Conservation (phyloP, 2,329 filamentous ascomycete species). For the Colletotrichum shisoi region DNA sequence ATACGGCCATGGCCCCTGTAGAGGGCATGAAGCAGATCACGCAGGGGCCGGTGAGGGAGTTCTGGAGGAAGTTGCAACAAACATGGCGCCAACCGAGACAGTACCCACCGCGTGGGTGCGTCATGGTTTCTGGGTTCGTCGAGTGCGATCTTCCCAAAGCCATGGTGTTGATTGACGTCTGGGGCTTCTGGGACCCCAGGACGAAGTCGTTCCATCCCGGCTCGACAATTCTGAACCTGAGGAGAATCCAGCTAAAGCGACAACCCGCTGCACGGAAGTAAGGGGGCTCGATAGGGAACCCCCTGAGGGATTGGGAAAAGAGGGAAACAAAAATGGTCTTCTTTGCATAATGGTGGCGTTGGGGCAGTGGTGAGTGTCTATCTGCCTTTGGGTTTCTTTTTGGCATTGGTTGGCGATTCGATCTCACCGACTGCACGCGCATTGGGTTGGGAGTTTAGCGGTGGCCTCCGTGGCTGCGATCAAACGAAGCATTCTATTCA, state of each 20-base stretch:
- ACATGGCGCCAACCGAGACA: conserved; percentile 57
- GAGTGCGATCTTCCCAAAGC: conserved; percentile 59
- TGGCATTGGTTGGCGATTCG: conserved; percentile 20
- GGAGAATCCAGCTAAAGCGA: conserved; percentile 40
- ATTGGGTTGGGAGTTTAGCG: conserved; percentile 10
- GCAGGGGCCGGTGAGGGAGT: conserved; percentile 33
- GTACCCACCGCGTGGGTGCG: conserved; percentile 59
- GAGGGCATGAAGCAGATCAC: conserved; percentile 39
- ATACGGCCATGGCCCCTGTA: conserved; percentile 38
- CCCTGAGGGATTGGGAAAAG: not conserved
- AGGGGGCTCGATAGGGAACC: not conserved
- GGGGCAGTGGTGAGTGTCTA: conserved; percentile 29
- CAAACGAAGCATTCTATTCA: conserved; percentile 22
- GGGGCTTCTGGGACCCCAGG: conserved; percentile 65
- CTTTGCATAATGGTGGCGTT: conserved; percentile 36
- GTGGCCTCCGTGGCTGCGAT: not conserved
- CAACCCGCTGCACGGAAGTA: conserved; percentile 30
- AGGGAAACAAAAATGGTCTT: not conserved
- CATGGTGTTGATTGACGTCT: conserved; percentile 60
- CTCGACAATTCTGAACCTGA: conserved; percentile 30
- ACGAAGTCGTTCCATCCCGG: conserved; percentile 52
- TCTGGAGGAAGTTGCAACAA: conserved; percentile 42
- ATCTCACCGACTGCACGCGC: conserved; percentile 6
- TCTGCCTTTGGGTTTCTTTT: conserved; percentile 22
- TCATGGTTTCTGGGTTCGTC: conserved; percentile 63